phyloP scores from a whole-genome alignment of 1,284 basidiomycete species.

The Moesziomyces aphidis region DNA sequence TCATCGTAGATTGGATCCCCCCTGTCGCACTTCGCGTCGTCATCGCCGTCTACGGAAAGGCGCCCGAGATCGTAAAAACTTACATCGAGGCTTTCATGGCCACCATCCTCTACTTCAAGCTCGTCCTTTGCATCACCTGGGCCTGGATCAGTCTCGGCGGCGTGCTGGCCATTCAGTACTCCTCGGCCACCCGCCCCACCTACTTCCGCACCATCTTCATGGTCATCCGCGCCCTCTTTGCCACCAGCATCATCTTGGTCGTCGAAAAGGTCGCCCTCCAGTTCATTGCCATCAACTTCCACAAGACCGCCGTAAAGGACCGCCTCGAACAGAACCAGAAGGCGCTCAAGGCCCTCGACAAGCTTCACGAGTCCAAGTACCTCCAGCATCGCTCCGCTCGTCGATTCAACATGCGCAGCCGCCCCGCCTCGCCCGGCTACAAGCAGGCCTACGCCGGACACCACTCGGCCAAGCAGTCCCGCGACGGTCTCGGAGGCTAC shows the following conservation, averaged over 20 bases:
- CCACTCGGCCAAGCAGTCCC: slow-evolving; percentile 44
- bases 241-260: slow-evolving; percentile 55
- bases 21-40: slow-evolving; percentile 47
- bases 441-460: slow-evolving; percentile 34
- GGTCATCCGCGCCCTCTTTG: slow-evolving; percentile 57
- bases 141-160: slow-evolving; percentile 65
- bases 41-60: slow-evolving; percentile 59
- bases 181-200: slow-evolving; percentile 24
- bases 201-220: slow-evolving; percentile 58
- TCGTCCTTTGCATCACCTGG: slow-evolving; percentile 64
- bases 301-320: slow-evolving; percentile 64
- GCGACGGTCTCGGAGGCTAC: slow-evolving; percentile 55
- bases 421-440: slow-evolving; percentile 53
- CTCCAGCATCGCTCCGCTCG: slow-evolving; percentile 38
- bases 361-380: slow-evolving; percentile 63
- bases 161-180: slow-evolving; percentile 49
- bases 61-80: slow-evolving; percentile 58
- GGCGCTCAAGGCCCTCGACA: slow-evolving; percentile 61
- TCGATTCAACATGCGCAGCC: slow-evolving; percentile 46
- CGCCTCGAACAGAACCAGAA: slow-evolving; percentile 59
- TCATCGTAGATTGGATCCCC: slow-evolving; percentile 60
- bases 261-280: slow-evolving; percentile 60
- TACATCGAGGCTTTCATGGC: slow-evolving; percentile 60
- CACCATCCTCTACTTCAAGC: slow-evolving; percentile 56
- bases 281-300: slow-evolving; percentile 63